Percentiles rank a stretch among this genome's conserved stretches.
Conservation (phyloP, 2,329 filamentous ascomycete species). For the Trichoderma lentiforme region DNA sequence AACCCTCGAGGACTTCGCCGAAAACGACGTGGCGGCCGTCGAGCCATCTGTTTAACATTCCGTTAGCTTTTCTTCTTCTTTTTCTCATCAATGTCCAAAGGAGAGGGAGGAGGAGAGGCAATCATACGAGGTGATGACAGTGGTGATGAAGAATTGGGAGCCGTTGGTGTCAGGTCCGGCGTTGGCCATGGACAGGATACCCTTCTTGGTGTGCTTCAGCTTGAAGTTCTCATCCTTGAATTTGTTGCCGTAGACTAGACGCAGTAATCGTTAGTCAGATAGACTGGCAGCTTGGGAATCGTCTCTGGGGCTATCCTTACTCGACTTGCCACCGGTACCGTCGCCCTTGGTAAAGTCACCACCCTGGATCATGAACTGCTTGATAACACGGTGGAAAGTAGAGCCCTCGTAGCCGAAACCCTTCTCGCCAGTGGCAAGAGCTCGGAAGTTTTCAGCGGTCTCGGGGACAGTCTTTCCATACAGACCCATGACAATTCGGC, state of each 20-base stretch:
- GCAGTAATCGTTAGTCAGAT: background rate
- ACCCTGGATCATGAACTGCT: constrained; percentile 88
- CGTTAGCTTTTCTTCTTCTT: constrained; percentile 15
- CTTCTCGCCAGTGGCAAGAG: constrained; percentile 80
- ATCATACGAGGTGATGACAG: constrained; percentile 67
- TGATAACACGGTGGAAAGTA: constrained; percentile 86
- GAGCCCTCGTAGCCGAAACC: constrained; percentile 80
- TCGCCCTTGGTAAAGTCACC: constrained; percentile 84
- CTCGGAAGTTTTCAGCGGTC: constrained; percentile 71
- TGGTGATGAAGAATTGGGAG: constrained; percentile 90
- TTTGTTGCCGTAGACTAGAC: constrained; percentile 71
- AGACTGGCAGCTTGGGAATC: background rate
- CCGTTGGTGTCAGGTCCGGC: constrained; percentile 82
- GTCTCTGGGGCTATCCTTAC: constrained; percentile 42
- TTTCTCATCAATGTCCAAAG: background rate
- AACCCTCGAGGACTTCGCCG: constrained; percentile 83
- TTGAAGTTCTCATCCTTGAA: constrained; percentile 94
- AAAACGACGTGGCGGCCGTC: constrained; percentile 85
- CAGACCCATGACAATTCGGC: constrained; percentile 75
- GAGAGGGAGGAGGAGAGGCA: background rate
- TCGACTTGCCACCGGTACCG: constrained; percentile 81
- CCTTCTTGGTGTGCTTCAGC: constrained; percentile 85
- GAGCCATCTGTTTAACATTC: constrained; percentile 59
- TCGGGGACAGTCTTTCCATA: constrained; percentile 86
- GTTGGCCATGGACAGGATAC: constrained; percentile 82